phyloP scores from a whole-genome alignment of 2,329 filamentous ascomycete species.

The Talaromyces sp. region DNA sequence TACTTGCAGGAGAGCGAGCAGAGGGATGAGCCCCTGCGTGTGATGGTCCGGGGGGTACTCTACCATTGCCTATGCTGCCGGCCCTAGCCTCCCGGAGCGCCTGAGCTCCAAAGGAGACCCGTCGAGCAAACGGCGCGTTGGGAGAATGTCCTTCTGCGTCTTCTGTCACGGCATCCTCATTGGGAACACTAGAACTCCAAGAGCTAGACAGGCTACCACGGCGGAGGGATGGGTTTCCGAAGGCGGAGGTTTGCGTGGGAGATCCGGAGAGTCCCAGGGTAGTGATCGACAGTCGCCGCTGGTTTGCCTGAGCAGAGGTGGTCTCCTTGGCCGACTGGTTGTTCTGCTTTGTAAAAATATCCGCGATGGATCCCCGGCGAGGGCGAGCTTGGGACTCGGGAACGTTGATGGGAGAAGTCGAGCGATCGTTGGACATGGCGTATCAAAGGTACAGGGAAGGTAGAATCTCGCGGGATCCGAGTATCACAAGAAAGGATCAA shows the following conservation, averaged over 20 bases:
- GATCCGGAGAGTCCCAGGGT: conserved; percentile 75
- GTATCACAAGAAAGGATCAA: background rate
- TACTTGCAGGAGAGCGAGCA: conserved; percentile 40
- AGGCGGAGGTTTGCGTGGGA: conserved; percentile 58
- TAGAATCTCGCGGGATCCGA: background rate
- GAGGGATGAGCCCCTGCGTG: conserved; percentile 27
- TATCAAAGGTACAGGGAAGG: background rate
- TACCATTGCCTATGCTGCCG: conserved; percentile 66
- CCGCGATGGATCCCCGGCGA: conserved; percentile 53
- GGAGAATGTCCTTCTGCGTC: conserved; percentile 71
- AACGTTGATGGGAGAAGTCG: conserved; percentile 43
- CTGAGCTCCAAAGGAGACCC: conserved; percentile 87
- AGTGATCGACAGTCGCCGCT: conserved; percentile 71
- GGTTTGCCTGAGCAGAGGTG: conserved; percentile 51
- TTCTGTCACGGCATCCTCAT: conserved; percentile 57
- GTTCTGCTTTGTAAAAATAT: conserved; percentile 42
- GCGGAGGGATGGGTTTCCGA: conserved; percentile 57
- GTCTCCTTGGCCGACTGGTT: conserved; percentile 38
- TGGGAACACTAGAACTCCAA: conserved; percentile 46
- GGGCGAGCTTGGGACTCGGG: conserved; percentile 37
- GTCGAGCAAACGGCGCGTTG: conserved; percentile 70
- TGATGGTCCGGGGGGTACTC: conserved; percentile 49
- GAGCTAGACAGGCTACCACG: conserved; percentile 71
- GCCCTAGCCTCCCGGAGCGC: conserved; percentile 71
- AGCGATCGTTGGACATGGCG: conserved; percentile 49